Percentiles rank a stretch among this genome's conserved stretches.
phyloP scores from a whole-genome alignment of 176 grass and related monocot genomes.

The Pharus latifolius region DNA sequence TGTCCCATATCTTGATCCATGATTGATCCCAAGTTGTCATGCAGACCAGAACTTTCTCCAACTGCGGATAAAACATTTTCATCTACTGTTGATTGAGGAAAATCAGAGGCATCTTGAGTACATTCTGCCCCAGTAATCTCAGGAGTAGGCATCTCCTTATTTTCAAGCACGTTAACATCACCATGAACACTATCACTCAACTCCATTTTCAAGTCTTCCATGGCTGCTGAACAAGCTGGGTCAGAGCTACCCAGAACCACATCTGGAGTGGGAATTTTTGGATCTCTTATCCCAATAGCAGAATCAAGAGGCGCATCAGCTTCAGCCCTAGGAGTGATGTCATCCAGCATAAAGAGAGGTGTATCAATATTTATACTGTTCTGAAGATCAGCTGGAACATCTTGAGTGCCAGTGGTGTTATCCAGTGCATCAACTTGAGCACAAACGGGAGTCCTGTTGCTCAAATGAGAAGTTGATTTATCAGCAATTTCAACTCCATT shows the following conservation, averaged over 20 bases:
- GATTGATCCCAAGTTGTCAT: conserved; percentile 49
- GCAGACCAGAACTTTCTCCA: conserved; percentile 75
- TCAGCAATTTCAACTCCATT: conserved; percentile 16
- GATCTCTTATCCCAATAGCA: neutral
- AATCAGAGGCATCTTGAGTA: conserved; percentile 22
- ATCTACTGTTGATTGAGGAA: conserved; percentile 30
- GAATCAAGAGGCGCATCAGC: conserved; percentile 1
- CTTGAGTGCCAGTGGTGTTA: conserved; percentile 11
- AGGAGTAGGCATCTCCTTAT: conserved; percentile 38
- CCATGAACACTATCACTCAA: conserved; percentile 10
- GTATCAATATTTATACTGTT: conserved; percentile 4
- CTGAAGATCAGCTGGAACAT: conserved; percentile 34
- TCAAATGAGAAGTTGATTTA: neutral
- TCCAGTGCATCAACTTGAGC: conserved; percentile 21
- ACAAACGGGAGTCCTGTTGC: neutral
- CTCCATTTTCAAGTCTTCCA: conserved; percentile 18
- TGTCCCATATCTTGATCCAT: conserved; percentile 42
- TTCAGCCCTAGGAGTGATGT: neutral
- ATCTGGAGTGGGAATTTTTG: conserved; percentile 4
- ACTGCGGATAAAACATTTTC: conserved; percentile 53
- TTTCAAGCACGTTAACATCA: conserved; percentile 18
- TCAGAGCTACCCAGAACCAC: conserved; percentile 19
- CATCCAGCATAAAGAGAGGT: conserved; percentile 19
- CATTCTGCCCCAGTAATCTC: conserved; percentile 27
- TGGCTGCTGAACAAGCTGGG: neutral